Percentiles rank a stretch among this genome's conserved stretches.
Evolutionary conservation across 345 rosid species (phyloP).

Genomic region (Abelmoschus esculentus): DNA sequence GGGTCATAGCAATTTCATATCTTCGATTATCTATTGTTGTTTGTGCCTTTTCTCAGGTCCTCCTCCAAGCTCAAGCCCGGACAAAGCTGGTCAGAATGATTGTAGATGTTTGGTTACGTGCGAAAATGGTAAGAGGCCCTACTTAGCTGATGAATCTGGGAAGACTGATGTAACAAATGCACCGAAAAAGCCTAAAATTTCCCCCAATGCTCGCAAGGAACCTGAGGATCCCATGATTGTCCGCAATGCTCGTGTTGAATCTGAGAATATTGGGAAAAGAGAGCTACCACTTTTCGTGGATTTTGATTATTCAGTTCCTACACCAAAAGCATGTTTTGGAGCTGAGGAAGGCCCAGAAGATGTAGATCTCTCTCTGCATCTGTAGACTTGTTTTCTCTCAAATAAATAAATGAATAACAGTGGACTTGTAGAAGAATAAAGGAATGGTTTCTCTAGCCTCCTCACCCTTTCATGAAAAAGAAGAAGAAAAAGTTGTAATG

Average conservation of each 20-base stretch:
- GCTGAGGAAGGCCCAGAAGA: not conserved
- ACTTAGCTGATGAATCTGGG: not conserved
- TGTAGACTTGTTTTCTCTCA: not conserved
- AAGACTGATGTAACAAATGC: not conserved
- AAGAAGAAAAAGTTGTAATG: too few species aligned
- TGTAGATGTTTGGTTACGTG: not conserved
- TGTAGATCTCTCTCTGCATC: slow-evolving; percentile 11
- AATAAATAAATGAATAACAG: not conserved
- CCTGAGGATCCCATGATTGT: not conserved
- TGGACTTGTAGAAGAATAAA: too few species aligned
- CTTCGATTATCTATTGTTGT: slow-evolving; percentile 13
- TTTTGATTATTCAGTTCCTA: not conserved
- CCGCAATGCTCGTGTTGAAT: too few species aligned
- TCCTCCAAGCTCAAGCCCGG: slow-evolving; percentile 5
- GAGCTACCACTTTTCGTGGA: slow-evolving; percentile 4
- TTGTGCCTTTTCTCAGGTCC: slow-evolving; percentile 6
- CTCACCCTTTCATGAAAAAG: too few species aligned
- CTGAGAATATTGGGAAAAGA: not conserved
- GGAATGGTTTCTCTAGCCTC: too few species aligned
- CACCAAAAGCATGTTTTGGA: not conserved
- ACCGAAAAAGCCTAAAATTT: slow-evolving; percentile 12
- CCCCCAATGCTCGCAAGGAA: not conserved
- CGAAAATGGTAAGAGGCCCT: slow-evolving; percentile 13
- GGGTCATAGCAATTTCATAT: slow-evolving; percentile 7
- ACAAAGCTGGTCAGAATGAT: slow-evolving; percentile 4